Evolutionary conservation across 768 basidiomycete species (phyloP).

Genomic region (Ramaria rubella): DNA sequence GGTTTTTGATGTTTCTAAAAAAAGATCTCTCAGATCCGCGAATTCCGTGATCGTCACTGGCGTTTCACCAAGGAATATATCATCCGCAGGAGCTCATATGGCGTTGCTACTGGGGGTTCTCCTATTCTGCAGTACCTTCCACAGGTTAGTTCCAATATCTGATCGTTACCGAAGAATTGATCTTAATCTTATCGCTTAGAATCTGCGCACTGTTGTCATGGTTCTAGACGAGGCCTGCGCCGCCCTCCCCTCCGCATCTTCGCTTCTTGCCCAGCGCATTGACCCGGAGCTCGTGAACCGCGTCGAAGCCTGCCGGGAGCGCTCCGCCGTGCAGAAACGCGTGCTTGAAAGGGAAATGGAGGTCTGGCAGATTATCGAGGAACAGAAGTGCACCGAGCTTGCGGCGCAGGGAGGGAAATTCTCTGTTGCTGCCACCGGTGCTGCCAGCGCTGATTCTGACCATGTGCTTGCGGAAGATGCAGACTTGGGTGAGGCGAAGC

Average conservation of each 20-base stretch:
- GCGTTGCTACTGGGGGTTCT: constrained; percentile 26
- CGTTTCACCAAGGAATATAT: constrained; percentile 30
- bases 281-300: not conserved
- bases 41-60: constrained; percentile 30
- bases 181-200: not conserved
- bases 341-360: constrained; percentile 9
- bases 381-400: constrained; percentile 2
- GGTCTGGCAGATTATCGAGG: constrained; percentile 9
- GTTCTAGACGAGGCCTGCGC: constrained; percentile 6
- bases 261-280: not conserved
- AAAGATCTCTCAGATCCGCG: constrained; percentile 16
- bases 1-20: not conserved
- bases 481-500: constrained; percentile 4
- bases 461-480: not conserved
- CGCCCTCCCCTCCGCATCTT: not conserved
- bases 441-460: not conserved
- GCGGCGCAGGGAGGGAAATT: not conserved
- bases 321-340: constrained; percentile 4
- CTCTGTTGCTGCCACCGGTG: not conserved
- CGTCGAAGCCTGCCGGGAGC: constrained; percentile 7
- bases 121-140: constrained; percentile 16
- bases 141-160: not conserved
- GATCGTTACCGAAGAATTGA: not conserved
- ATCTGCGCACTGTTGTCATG: constrained; percentile 1
- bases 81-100: constrained; percentile 21